Conservation (phyloP, 2,329 filamentous ascomycete genomes). For the Pezicula neosporulosa region DNA sequence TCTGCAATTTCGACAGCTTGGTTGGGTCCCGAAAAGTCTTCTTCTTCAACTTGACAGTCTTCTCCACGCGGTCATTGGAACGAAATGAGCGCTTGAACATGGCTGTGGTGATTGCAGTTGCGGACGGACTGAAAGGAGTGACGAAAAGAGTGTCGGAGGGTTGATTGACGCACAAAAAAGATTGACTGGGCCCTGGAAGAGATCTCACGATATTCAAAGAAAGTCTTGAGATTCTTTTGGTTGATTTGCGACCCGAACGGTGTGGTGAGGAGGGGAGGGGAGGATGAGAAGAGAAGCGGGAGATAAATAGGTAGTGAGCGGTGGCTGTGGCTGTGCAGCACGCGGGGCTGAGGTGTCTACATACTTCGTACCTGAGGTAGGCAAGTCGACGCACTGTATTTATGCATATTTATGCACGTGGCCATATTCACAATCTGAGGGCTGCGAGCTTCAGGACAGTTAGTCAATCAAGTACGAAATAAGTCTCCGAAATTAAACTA, state of each 20-base stretch:
- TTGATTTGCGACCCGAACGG: slow-evolving; percentile 30
- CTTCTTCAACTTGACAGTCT: slow-evolving; percentile 81
- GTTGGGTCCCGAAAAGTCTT: slow-evolving; percentile 74
- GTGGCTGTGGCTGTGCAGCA: not conserved
- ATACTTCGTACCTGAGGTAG: too few species aligned
- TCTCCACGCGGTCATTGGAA: slow-evolving; percentile 82
- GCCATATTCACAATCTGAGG: too few species aligned
- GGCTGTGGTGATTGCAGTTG: slow-evolving; percentile 32
- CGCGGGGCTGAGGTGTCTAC: too few species aligned
- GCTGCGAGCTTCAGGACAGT: too few species aligned
- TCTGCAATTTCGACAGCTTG: slow-evolving; percentile 82
- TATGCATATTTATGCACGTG: too few species aligned
- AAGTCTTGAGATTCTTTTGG: slow-evolving; percentile 30
- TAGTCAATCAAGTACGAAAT: too few species aligned
- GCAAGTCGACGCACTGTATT: too few species aligned
- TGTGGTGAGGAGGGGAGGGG: slow-evolving; percentile 28
- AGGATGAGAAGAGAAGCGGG: slow-evolving; percentile 6
- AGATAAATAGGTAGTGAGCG: not conserved
- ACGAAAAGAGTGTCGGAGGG: slow-evolving; percentile 29
- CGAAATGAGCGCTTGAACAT: slow-evolving; percentile 96
- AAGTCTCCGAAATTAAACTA: too few species aligned
- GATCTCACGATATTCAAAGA: slow-evolving; percentile 31
- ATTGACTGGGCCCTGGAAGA: slow-evolving; percentile 34
- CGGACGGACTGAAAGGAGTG: slow-evolving; percentile 23
- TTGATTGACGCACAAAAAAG: slow-evolving; percentile 31